phyloP scores from a whole-genome alignment of 2,329 filamentous ascomycete species.

The Elsinoe fawcettii region DNA sequence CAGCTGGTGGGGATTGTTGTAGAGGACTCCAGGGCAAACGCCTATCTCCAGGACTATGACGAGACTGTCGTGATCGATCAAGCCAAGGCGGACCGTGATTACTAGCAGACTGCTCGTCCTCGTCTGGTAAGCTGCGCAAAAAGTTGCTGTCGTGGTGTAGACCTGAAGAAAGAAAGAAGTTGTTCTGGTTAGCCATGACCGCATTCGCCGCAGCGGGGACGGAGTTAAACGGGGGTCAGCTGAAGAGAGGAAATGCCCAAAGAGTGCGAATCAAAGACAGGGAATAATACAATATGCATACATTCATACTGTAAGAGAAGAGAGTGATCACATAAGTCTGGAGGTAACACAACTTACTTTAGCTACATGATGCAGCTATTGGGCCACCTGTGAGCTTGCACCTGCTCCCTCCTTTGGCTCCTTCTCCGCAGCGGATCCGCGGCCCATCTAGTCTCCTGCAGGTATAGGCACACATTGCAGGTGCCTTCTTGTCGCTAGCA shows the following conservation, averaged over 20 bases:
- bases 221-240: neutral
- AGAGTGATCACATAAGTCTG: neutral
- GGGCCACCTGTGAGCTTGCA: neutral
- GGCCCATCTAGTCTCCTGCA: neutral
- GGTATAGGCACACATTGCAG: neutral
- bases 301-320: neutral
- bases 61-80: neutral
- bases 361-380: neutral
- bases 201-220: neutral
- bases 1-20: neutral
- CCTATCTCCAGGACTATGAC: neutral
- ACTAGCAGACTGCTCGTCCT: slow-evolving; percentile 17
- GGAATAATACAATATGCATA: neutral
- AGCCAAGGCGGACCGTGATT: neutral
- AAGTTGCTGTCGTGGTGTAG: neutral
- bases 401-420: neutral
- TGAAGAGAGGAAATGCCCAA: neutral
- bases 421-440: neutral
- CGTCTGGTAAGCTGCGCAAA: slow-evolving; percentile 7
- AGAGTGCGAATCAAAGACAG: no score
- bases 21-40: neutral
- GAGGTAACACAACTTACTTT: neutral
- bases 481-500: neutral
- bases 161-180: neutral
- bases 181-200: neutral